Evolutionary conservation across 2,329 filamentous ascomycete genomes (phyloP).

Genomic region (Colletotrichum sp.): DNA sequence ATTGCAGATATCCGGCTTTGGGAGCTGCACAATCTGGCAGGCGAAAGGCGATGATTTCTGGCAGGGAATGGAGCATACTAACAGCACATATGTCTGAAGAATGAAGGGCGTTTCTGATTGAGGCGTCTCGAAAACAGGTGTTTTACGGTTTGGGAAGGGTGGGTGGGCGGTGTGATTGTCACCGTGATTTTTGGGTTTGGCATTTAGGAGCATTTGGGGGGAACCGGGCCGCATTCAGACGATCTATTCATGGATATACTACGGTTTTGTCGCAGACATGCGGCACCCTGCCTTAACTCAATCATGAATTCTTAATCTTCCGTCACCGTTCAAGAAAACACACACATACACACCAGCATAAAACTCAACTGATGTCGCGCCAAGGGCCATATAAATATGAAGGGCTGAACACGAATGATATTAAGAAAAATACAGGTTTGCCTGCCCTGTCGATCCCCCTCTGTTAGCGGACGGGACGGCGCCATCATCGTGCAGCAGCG

Average conservation of each 20-base stretch:
- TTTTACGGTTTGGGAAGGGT: not conserved
- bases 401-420: not conserved
- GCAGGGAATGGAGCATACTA: not conserved
- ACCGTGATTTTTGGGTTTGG: not conserved
- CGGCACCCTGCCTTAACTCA: not conserved
- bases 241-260: not conserved
- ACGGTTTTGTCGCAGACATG: not conserved
- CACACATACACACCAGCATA: not conserved
- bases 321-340: not conserved
- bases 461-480: not conserved
- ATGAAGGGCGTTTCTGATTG: not conserved
- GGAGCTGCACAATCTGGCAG: not conserved
- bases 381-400: not conserved
- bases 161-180: not conserved
- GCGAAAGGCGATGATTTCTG: not conserved
- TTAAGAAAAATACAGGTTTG: not conserved
- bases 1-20: not conserved
- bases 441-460: not conserved
- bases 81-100: not conserved
- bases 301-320: not conserved
- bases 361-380: not conserved
- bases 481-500: not conserved
- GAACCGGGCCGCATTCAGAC: not conserved
- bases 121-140: not conserved
- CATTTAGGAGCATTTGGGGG: not conserved